phyloP scores from a whole-genome alignment of 2,329 filamentous ascomycete species.

The Trichothecium sympodiale region DNA sequence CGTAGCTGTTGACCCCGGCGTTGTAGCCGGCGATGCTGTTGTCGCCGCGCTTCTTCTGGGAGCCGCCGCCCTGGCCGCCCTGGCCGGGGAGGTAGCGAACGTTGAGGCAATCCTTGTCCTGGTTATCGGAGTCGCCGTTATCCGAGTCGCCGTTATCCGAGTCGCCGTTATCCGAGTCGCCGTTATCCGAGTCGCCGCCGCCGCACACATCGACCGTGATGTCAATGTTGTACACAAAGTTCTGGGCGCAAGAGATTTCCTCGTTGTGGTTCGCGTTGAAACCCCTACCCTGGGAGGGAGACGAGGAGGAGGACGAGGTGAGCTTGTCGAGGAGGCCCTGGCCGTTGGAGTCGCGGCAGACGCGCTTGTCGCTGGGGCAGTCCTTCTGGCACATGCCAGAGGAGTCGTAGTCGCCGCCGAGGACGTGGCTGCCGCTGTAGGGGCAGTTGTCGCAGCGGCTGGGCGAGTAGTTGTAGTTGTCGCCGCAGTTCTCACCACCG shows the following conservation, averaged over 20 bases:
- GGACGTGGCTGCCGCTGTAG: neutral
- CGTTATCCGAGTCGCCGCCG: too few species aligned
- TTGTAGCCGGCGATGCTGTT: too few species aligned
- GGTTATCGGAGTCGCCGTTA: neutral
- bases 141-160: too few species aligned
- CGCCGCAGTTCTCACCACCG: neutral
- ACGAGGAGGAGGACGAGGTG: too few species aligned
- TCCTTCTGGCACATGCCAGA: neutral
- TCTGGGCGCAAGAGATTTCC: conserved; percentile 1
- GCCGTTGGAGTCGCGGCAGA: neutral
- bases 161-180: too few species aligned
- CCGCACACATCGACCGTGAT: conserved; percentile 2
- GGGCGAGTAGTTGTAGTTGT: conserved; percentile 1
- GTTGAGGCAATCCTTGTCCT: conserved; percentile 1
- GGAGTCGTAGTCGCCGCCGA: neutral
- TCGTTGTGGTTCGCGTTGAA: neutral
- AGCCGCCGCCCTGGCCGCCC: neutral
- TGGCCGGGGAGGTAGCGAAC: conserved; percentile 1
- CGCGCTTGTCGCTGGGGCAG: neutral
- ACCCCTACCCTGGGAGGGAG: too few species aligned
- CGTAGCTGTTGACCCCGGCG: too few species aligned
- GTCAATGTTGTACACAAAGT: conserved; percentile 2
- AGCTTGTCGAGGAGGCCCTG: neutral
- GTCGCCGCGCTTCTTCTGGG: too few species aligned
- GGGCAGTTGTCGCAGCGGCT: conserved; percentile 1